Evolutionary conservation across 768 basidiomycete species (phyloP).

Genomic region (Amanita muscaria): DNA sequence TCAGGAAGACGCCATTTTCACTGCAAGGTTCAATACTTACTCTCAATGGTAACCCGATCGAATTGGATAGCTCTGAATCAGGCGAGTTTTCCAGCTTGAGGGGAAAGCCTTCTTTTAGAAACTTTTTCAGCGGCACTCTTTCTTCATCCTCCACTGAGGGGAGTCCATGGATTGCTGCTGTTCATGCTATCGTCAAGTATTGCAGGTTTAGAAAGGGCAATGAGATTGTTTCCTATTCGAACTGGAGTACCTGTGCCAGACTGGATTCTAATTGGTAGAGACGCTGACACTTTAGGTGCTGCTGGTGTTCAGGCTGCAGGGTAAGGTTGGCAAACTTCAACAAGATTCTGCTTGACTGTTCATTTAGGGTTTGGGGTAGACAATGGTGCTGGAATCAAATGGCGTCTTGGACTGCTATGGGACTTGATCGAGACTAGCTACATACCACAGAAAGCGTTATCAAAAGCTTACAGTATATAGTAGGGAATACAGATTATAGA

Average conservation of each 20-base stretch:
- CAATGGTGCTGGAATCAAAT: slow-evolving; percentile 23
- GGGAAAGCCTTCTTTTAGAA: slow-evolving; percentile 12
- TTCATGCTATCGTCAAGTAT: slow-evolving; percentile 54
- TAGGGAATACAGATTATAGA: slow-evolving; percentile 8
- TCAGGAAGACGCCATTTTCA: slow-evolving; percentile 20
- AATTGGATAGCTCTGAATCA: slow-evolving; percentile 19
- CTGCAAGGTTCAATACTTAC: slow-evolving; percentile 16
- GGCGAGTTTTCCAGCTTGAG: slow-evolving; percentile 16
- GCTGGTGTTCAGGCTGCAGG: slow-evolving; percentile 74
- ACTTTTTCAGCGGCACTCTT: slow-evolving; percentile 42
- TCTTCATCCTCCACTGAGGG: slow-evolving; percentile 53
- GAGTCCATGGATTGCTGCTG: slow-evolving; percentile 27
- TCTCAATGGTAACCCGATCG: slow-evolving; percentile 15
- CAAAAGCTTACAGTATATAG: slow-evolving; percentile 7
- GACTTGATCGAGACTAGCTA: slow-evolving; percentile 7
- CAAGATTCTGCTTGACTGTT: not conserved
- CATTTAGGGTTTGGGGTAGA: slow-evolving; percentile 18
- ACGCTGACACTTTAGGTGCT: slow-evolving; percentile 51
- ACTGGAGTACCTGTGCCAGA: slow-evolving; percentile 74
- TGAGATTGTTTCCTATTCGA: slow-evolving; percentile 74
- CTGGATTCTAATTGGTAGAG: slow-evolving; percentile 58
- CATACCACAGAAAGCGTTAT: slow-evolving; percentile 3
- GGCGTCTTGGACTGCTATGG: slow-evolving; percentile 1
- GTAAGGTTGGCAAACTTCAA: slow-evolving; percentile 31
- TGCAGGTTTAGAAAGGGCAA: slow-evolving; percentile 54